These are phyloP conservation scores for Talaromyces sp. DNA, from an alignment of 2,329 filamentous ascomycete species.

Conservation along the genomic window DNA sequence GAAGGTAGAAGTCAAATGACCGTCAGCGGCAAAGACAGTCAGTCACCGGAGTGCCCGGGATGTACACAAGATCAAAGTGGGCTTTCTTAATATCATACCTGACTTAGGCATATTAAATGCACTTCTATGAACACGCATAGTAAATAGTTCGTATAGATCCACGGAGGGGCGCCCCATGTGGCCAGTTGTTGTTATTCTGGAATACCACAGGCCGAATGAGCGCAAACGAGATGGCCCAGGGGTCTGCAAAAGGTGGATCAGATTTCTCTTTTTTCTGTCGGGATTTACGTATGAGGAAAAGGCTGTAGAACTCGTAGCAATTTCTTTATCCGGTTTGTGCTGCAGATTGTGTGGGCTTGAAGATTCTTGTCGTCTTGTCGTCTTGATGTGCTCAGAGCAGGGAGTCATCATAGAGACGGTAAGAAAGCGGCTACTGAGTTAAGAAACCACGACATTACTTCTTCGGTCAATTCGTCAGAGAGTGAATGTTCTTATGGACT, in stretches of 20 bases:
- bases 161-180: constrained; percentile 9
- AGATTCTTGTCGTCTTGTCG: no score
- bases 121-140: neutral
- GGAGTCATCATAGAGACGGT: neutral
- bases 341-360: neutral
- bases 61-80: neutral
- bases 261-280: neutral
- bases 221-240: no score
- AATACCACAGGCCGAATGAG: neutral
- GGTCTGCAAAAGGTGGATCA: no score
- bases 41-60: neutral
- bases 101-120: no score
- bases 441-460: neutral
- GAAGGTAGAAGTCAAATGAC: neutral
- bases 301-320: neutral
- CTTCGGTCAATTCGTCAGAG: neutral
- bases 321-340: neutral
- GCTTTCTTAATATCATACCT: neutral
- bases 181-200: neutral
- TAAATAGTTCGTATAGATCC: neutral
- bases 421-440: neutral
- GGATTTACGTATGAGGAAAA: neutral
- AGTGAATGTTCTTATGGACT: no score
- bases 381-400: no score
- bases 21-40: neutral